Base-by-base conservation (phyloP, 2,329 filamentous ascomycete genomes). In the Fonsecaea nubica region DNA sequence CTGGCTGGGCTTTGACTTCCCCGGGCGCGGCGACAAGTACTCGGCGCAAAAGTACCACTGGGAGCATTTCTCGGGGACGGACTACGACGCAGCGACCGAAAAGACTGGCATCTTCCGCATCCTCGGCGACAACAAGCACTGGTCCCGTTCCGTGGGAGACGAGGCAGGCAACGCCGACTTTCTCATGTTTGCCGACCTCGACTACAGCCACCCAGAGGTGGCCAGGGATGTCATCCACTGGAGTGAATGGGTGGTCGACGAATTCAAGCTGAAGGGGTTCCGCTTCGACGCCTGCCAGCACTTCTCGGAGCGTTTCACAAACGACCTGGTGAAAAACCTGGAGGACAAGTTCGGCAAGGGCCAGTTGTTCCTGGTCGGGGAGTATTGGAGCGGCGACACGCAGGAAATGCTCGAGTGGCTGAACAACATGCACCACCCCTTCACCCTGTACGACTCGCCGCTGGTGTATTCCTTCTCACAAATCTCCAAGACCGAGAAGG, bases 251-350 rank as follows among this genome's bases (percentile, higher is more conserved):
- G 81, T 92, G 64, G 83, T 85, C 0, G 79, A 84, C 5, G 81
- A 88, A 66, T 74, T 91, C 0, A 84, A 85, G 0, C 78, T 92
- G 10, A 82, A 84, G 67, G 90, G 89, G 0, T 88, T 92, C 75
- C 83, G 90, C 18, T 84, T 92, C 58, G 90, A 92, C 75, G 90
- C 90, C 12, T 87, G 89, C 35, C 90, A 91, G 77, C 90, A 92
- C 77, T 91, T 89, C 76, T 89, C 86, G 33, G 84, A 85, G 65
- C 80, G 82, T n/a, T 92, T 92, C 73, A 83, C 89, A 36, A 83
- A 82, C 50, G 82, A 87, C n/a, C 90, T 90, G 77, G 84, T 91
- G 58, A 78, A 80, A 5, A 79, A 84, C 54, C 77, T 91, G 65
- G 85, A 85, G 73, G 79, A 80, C 52, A 77, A 76, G 0, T 79